Evolutionary conservation across 2,329 filamentous ascomycete species (phyloP).

Genomic region (Ophiostoma perfectum): DNA sequence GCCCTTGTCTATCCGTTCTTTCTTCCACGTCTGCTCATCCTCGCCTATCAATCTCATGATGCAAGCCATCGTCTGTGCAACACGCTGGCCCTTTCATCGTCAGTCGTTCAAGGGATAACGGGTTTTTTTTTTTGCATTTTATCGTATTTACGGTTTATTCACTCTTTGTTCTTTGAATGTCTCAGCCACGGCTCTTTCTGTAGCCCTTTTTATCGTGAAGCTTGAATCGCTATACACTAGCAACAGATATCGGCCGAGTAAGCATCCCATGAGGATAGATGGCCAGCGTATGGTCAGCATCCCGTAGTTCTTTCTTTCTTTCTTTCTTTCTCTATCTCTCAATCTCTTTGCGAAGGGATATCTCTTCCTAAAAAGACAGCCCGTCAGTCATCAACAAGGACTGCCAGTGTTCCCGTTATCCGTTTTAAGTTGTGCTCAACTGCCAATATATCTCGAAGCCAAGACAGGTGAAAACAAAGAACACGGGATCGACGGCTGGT

Average conservation of each 20-base stretch:
- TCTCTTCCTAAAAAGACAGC: background rate
- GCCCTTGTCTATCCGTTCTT: background rate
- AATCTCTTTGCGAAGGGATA: background rate
- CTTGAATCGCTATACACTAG: too few relatives aligned
- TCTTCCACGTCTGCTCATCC: background rate
- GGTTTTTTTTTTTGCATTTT: background rate
- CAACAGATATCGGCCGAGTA: background rate
- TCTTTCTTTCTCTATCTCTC: background rate
- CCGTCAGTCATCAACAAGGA: constrained; percentile 8
- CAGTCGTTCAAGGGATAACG: background rate
- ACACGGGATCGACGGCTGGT: background rate
- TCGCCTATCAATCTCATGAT: constrained; percentile 4
- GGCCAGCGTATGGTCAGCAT: background rate
- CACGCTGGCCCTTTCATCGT: background rate
- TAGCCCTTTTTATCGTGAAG: too few relatives aligned
- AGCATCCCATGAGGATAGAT: constrained; percentile 3
- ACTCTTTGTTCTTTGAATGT: background rate
- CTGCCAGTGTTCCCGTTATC: background rate
- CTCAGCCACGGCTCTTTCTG: background rate
- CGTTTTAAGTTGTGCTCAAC: background rate
- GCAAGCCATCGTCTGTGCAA: background rate
- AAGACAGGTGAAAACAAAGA: background rate
- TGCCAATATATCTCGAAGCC: background rate
- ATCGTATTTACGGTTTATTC: background rate
- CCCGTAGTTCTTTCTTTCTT: background rate